phyloP scores from a whole-genome alignment of 164 flowering plant genomes.

The Piper longum region DNA sequence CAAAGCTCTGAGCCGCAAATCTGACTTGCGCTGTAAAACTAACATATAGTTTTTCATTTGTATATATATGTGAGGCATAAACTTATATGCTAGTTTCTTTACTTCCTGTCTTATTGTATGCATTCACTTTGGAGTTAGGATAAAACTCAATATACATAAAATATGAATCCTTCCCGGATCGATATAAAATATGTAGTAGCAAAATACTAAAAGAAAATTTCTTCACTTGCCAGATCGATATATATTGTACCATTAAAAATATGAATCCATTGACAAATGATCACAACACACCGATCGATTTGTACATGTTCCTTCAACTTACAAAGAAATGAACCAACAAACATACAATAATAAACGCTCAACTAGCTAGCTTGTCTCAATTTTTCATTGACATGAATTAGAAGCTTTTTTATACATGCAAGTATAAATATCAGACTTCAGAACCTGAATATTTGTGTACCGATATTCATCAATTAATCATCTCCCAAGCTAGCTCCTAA shows the following conservation, averaged over 20 bases:
- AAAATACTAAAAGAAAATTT: no score
- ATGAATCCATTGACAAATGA: neutral
- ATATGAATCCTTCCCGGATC: no score
- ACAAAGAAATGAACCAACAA: neutral
- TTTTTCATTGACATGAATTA: neutral
- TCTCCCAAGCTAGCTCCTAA: no score
- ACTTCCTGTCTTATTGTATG: neutral
- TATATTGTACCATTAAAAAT: neutral
- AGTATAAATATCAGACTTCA: no score
- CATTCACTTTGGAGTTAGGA: no score
- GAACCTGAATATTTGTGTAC: neutral
- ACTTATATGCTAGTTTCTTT: no score
- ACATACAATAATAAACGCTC: neutral
- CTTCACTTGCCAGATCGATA: neutral
- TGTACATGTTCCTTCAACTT: neutral
- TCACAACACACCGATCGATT: neutral
- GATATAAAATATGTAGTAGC: no score
- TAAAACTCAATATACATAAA: no score
- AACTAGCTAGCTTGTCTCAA: neutral
- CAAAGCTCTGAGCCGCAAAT: neutral
- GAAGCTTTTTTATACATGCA: no score
- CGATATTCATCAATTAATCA: neutral
- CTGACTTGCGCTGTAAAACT: neutral
- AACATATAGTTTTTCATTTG: no score
- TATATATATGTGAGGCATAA: neutral